Conservation (phyloP, 768 basidiomycete species). For the Termitomyces eurrhizus region DNA sequence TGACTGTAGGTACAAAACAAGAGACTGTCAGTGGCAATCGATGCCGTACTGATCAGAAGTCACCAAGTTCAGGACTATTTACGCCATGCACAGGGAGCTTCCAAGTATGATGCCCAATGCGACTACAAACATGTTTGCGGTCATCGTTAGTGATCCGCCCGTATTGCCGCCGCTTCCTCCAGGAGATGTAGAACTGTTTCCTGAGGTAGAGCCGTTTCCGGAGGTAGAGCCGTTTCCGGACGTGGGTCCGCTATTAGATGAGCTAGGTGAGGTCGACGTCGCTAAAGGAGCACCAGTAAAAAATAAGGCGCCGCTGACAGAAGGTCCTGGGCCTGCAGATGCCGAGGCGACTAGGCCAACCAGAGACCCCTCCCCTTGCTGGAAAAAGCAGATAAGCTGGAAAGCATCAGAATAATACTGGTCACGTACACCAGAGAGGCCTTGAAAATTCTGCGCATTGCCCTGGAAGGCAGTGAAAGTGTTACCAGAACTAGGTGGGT, state of each 20-base stretch:
- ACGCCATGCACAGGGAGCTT: not conserved
- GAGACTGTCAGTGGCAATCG: not conserved
- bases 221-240: not conserved
- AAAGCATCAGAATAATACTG: not conserved
- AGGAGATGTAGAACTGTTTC: not conserved
- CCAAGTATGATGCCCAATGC: conserved; percentile 1
- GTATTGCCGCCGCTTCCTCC: not conserved
- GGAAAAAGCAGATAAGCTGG: not conserved
- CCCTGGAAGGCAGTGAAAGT: conserved; percentile 34
- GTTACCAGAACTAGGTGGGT: conserved; percentile 40
- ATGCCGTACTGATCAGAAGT: not conserved
- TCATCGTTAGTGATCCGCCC: not conserved
- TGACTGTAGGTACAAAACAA: not conserved
- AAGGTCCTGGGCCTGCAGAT: conserved; percentile 36
- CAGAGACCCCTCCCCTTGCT: conserved; percentile 41
- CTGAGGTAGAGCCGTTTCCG: too few relatives aligned
- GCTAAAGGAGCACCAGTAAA: conserved; percentile 21
- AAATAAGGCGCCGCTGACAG: conserved; percentile 28
- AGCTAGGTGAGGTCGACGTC: conserved; percentile 4
- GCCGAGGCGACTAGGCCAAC: conserved; percentile 47
- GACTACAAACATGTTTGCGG: not conserved
- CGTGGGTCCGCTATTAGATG: not conserved
- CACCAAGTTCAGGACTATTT: too few relatives aligned
- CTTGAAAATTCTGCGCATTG: conserved; percentile 27
- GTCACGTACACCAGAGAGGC: conserved; percentile 29